Base-by-base conservation (phyloP, 2,329 filamentous ascomycete genomes). In the Dendrostoma leiphaemia region DNA sequence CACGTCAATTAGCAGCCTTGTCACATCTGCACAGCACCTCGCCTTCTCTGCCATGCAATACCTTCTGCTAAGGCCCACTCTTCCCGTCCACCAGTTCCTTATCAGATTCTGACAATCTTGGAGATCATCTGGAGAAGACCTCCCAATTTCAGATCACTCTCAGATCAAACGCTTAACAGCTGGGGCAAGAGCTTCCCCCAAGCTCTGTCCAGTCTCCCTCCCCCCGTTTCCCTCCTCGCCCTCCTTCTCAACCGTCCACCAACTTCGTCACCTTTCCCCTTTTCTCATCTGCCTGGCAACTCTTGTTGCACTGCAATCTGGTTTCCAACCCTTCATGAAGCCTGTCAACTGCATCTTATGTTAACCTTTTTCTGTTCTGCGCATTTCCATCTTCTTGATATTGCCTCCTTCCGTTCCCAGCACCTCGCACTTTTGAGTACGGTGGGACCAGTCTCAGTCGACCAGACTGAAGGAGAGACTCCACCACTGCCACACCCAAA, bases 71-170 rank as follows among this genome's bases (percentile, higher is more conserved):
- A 32, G 37, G 3, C 2, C 10, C 31, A 4, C 51, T 13, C 47
- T 3, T 4, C 15, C 1, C 2, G 4, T 7, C 5, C 35, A 28
- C 31, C 38, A 10, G 12, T 12, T 9, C 21, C 47, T 35, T 55
- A 58, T 19, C 55, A 58, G n/a, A 12, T 15, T 9, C 34, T 52
- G 52, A 58, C 55, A 38, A 28, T 49, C 45, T 24, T 29, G 19
- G 55, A 55, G 55, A 28, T n/a, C 9, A 10, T 38, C 44, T 24
- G 37, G 55, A 48, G 55, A 37, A 10, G 24, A 26, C 19, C 24
- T 4, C 37, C 51, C 37, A 24, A 29, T 12, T 37, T 26, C 29
- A 24, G 21, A 35, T 28, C 21, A 28, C 29, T 41, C 44, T 41
- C 24, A 26, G 38, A 26, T 41, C 23, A 26, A 15, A n/a, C 13